Percentiles rank a stretch among this genome's conserved stretches.
Evolutionary conservation across 2,329 filamentous ascomycete species (phyloP).

Genomic region (Calonectria naviculata): DNA sequence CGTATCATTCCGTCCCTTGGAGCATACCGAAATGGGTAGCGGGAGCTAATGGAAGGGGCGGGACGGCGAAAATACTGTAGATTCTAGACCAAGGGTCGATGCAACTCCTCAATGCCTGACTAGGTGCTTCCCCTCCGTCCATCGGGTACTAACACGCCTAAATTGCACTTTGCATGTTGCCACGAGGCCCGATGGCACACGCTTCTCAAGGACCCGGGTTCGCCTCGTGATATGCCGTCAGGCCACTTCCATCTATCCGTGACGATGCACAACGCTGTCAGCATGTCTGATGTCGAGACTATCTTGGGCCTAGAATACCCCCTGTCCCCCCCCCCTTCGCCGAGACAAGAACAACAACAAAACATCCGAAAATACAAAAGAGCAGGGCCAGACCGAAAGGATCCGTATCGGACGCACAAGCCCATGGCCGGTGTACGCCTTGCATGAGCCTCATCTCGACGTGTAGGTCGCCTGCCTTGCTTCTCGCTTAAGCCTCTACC

Average conservation of each 20-base stretch:
- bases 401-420: constrained; percentile 10
- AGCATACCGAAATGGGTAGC: neutral
- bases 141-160: constrained; percentile 1
- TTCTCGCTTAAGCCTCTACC: neutral
- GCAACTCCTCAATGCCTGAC: neutral
- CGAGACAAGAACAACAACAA: neutral
- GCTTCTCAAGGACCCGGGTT: neutral
- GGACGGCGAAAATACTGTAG: neutral
- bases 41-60: neutral
- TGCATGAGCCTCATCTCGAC: constrained; percentile 19
- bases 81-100: constrained; percentile 1
- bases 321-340: neutral
- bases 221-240: neutral
- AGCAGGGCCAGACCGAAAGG: neutral
- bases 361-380: neutral
- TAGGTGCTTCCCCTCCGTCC: neutral
- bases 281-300: neutral
- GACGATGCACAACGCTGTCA: neutral
- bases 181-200: neutral
- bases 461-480: neutral
- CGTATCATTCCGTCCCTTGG: neutral
- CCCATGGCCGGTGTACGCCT: constrained; percentile 18
- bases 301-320: neutral
- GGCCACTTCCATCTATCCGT: neutral
- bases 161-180: neutral